phyloP scores from a whole-genome alignment of 805 yeast genomes.

The Candida mattraensis region DNA sequence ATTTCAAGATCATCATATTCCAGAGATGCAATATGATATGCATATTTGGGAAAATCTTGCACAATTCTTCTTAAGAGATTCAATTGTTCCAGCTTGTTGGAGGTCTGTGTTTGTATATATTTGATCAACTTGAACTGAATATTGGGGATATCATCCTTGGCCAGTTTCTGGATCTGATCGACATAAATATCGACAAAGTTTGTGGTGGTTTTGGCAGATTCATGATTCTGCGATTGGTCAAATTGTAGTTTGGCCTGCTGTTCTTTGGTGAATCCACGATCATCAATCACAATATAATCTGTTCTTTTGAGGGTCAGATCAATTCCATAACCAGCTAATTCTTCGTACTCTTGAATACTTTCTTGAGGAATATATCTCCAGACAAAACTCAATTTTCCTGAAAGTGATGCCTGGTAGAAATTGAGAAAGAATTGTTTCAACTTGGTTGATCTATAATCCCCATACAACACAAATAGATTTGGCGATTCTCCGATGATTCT shows the following conservation, averaged over 20 bases:
- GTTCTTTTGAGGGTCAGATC: conserved; percentile 64
- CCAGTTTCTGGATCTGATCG: conserved; percentile 34
- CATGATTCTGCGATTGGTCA: conserved; percentile 5
- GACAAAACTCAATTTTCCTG: conserved; percentile 68
- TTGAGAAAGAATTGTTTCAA: conserved; percentile 60
- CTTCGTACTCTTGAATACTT: conserved; percentile 23
- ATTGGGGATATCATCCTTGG: conserved; percentile 33
- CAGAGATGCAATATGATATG: conserved; percentile 37
- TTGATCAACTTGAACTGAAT: conserved; percentile 44
- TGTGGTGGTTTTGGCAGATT: not conserved
- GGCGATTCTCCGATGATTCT: conserved; percentile 54
- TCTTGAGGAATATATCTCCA: conserved; percentile 65
- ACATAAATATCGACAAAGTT: conserved; percentile 23
- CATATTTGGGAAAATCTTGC: conserved; percentile 56
- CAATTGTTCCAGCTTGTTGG: conserved; percentile 31
- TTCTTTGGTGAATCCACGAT: conserved; percentile 41
- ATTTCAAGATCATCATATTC: conserved; percentile 11
- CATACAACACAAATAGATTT: conserved; percentile 56
- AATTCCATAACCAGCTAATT: conserved; percentile 63
- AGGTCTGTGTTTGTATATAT: conserved; percentile 31
- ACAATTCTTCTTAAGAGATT: conserved; percentile 40
- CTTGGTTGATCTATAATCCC: conserved; percentile 49
- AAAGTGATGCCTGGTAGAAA: conserved; percentile 55
- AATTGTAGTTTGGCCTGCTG: conserved; percentile 31
- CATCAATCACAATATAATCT: conserved; percentile 66